Evolutionary conservation across 495 filamentous ascomycete genomes (phyloP).

Genomic region (Podospora comata): DNA sequence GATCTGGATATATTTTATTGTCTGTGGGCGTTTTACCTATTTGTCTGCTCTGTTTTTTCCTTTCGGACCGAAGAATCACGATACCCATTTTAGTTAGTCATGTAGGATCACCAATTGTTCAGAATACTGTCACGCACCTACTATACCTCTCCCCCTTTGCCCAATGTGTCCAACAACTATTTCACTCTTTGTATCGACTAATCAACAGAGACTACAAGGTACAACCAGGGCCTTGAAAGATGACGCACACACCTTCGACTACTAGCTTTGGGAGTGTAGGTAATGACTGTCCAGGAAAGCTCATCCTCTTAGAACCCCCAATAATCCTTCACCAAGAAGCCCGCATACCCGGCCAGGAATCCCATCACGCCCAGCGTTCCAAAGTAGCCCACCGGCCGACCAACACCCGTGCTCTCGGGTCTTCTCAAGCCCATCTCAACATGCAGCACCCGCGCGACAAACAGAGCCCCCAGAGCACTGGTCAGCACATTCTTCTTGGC

Average conservation of each 20-base stretch:
- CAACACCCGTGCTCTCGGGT: conserved; percentile 30
- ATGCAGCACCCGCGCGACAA: conserved; percentile 40
- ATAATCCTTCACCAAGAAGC: conserved; percentile 35
- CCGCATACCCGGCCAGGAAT: conserved; percentile 38
- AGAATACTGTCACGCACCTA: not conserved
- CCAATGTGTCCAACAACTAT: too few species aligned
- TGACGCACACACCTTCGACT: too few species aligned
- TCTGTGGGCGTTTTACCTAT: not conserved
- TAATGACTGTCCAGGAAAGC: too few species aligned
- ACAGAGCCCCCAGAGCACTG: conserved; percentile 33
- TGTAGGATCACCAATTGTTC: not conserved
- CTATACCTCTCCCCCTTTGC: not conserved
- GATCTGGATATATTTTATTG: conserved; percentile 1
- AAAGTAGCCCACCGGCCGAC: conserved; percentile 37
- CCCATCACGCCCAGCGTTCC: conserved; percentile 39
- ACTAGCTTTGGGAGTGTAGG: too few species aligned
- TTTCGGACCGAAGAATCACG: not conserved
- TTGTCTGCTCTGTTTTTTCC: not conserved
- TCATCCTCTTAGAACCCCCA: conserved; percentile 6
- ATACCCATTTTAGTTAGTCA: not conserved
- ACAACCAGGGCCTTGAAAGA: too few species aligned
- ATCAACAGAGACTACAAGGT: too few species aligned
- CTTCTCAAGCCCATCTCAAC: conserved; percentile 39
- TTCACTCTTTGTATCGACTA: too few species aligned
- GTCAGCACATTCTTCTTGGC: conserved; percentile 37